These are phyloP conservation scores for Yamadazyma dushanensis DNA, from an alignment of 1,139 yeast species.

Conservation along the genomic window DNA sequence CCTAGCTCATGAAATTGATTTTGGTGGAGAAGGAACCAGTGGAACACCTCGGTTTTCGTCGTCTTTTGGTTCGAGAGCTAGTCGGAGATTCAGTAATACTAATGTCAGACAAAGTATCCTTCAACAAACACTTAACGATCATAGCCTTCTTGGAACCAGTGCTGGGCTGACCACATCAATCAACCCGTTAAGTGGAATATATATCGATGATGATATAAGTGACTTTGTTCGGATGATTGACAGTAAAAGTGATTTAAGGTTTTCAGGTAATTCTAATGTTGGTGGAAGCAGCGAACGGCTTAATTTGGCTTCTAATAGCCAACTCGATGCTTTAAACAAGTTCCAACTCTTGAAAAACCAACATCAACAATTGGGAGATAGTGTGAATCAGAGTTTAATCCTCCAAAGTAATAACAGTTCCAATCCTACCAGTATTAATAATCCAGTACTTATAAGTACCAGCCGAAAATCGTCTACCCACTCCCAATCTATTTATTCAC, in stretches of 20 bases:
- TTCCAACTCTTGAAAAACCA: conserved; percentile 41
- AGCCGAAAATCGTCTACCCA: conserved; percentile 33
- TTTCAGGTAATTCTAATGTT: conserved; percentile 18
- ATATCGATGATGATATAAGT: conserved; percentile 69
- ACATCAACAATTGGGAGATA: conserved; percentile 52
- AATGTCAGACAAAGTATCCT: conserved; percentile 33
- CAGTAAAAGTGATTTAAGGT: conserved; percentile 53
- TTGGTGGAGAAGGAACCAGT: conserved; percentile 21
- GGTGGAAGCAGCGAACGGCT: conserved; percentile 5
- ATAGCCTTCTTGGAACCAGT: conserved; percentile 32
- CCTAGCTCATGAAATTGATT: conserved; percentile 17
- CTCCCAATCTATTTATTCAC: conserved; percentile 22
- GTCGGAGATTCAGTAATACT: conserved; percentile 42
- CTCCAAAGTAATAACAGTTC: conserved; percentile 19
- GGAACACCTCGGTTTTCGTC: conserved; percentile 52
- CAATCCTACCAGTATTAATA: conserved; percentile 7
- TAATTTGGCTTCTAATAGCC: conserved; percentile 5
- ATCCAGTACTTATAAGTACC: conserved; percentile 11
- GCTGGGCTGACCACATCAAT: conserved; percentile 38
- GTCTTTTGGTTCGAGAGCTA: conserved; percentile 56
- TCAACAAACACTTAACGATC: conserved; percentile 23
- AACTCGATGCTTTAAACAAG: conserved; percentile 32
- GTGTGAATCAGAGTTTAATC: conserved; percentile 47
- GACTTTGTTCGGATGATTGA: conserved; percentile 84
- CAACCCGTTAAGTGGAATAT: conserved; percentile 42